These are phyloP conservation scores for Penicillium taxi DNA, from an alignment of 495 filamentous ascomycete genomes.

Conservation along the genomic window DNA sequence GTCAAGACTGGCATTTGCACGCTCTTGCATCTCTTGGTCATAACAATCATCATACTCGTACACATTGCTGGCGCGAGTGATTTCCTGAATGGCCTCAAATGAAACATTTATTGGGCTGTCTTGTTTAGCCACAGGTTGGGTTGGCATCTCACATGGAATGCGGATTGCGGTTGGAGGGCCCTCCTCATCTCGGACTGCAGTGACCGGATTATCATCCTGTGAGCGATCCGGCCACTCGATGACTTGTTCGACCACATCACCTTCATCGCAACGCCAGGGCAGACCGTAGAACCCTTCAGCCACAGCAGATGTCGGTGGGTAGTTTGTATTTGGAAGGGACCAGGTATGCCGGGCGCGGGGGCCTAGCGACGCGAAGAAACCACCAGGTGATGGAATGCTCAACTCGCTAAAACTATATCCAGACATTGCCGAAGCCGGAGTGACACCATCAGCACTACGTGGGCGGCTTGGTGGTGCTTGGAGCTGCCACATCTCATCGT, in stretches of 20 bases:
- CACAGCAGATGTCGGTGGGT: conserved; percentile 66
- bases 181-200: conserved; percentile 40
- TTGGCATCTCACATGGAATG: conserved; percentile 22
- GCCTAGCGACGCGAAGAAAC: conserved; percentile 80
- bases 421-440: conserved; percentile 42
- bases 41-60: conserved; percentile 66
- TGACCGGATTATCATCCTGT: conserved; percentile 35
- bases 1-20: conserved; percentile 60
- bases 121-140: conserved; percentile 13
- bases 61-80: conserved; percentile 30
- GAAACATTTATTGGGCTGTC: conserved; percentile 27
- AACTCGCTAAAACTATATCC: conserved; percentile 57
- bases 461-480: conserved; percentile 22
- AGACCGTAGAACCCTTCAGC: conserved; percentile 78
- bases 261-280: conserved; percentile 54
- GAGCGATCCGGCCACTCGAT: conserved; percentile 51
- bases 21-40: conserved; percentile 54
- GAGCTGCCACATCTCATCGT: conserved; percentile 42
- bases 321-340: conserved; percentile 40
- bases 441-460: conserved; percentile 36
- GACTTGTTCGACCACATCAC: conserved; percentile 57
- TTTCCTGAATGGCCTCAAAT: conserved; percentile 30
- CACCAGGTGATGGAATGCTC: conserved; percentile 80
- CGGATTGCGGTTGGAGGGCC: conserved; percentile 61
- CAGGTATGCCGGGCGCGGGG: conserved; percentile 69